phyloP scores from a whole-genome alignment of 129 eudicot species.

The Gnaphalium uliginosum region DNA sequence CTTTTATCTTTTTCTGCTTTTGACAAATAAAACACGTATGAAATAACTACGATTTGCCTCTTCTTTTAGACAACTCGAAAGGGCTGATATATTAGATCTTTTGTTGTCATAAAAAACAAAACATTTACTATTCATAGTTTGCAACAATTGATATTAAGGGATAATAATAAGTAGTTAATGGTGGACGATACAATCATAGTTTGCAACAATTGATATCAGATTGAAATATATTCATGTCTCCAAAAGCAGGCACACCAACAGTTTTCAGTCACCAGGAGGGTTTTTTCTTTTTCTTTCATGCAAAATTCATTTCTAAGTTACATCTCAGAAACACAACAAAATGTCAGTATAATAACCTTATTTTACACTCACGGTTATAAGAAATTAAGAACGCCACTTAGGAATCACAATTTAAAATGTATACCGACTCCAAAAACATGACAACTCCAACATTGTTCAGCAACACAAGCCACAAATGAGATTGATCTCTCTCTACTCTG shows the following conservation, averaged over 20 bases:
- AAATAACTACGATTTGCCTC: background rate
- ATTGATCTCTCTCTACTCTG: constrained; percentile 19
- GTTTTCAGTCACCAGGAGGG: background rate
- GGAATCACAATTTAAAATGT: background rate
- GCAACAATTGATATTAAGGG: no score
- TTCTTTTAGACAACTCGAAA: background rate
- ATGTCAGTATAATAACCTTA: constrained; percentile 21
- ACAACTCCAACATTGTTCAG: background rate
- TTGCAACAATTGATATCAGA: no score
- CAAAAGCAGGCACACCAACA: background rate
- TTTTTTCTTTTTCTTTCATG: no score
- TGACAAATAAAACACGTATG: background rate
- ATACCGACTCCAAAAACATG: constrained; percentile 14
- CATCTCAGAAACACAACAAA: background rate
- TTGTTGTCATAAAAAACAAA: no score
- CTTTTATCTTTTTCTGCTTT: background rate
- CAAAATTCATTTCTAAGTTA: background rate
- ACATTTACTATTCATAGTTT: no score
- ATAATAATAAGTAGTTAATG: no score
- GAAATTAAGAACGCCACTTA: background rate
- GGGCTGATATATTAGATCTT: background rate
- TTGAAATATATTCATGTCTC: background rate
- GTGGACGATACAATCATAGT: background rate
- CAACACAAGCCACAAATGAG: background rate
- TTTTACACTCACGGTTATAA: constrained; percentile 9